Base-by-base conservation (phyloP, 2,329 filamentous ascomycete genomes). In the Pleomassaria siparia region DNA sequence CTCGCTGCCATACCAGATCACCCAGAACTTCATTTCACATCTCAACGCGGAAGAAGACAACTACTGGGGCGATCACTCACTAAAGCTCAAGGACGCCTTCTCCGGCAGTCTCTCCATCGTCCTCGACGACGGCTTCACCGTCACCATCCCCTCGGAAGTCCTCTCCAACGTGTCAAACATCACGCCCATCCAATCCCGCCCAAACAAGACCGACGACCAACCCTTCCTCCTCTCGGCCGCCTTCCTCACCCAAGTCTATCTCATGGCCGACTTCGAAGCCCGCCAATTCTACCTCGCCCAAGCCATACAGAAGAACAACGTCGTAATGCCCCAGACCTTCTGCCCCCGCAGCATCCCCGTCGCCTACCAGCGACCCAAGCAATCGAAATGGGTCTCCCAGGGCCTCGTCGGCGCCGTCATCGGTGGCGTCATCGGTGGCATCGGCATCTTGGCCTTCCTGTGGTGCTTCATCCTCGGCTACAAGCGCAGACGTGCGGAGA, bases 181-280 rank as follows among this genome's bases (percentile, higher is more conserved):
- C 36, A 69, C 68, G 0, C 69, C 69, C 6, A 59, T 71, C 22
- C 63, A 72, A 42, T 53, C 59, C 15, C 63, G 63, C 30, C n/a
- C n/a, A 51, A 59, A 18, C 57, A 66, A 36, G 48, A 60, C 9
- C 60, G n/a, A n/a, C 60, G 21, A 56, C 59, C 5, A 46, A 51
- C 0, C 67, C 69, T 70, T 71, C 51, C 64, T 69, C 40, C 67
- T 76, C 43, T 69, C 68, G 18, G 54, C 67, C 32, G 70, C 73
- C 5, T 76, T 72, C 53, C 68, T 76, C 28, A 63, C 60, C 12
- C 70, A 74, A 48, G 62, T 75, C 46, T 76, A 76, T 54, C 64
- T 76, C 25, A 74, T 74, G 62, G 66, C 70, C 35, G 72, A 75
- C 54, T 76, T 68, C 54, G 72, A 74, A 39, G 51, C 63, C 2